A percentile compares a stretch with the other conserved stretches of the same genome.
Conservation (phyloP, 2,329 filamentous ascomycete genomes). For the Davidsoniella virescens region DNA sequence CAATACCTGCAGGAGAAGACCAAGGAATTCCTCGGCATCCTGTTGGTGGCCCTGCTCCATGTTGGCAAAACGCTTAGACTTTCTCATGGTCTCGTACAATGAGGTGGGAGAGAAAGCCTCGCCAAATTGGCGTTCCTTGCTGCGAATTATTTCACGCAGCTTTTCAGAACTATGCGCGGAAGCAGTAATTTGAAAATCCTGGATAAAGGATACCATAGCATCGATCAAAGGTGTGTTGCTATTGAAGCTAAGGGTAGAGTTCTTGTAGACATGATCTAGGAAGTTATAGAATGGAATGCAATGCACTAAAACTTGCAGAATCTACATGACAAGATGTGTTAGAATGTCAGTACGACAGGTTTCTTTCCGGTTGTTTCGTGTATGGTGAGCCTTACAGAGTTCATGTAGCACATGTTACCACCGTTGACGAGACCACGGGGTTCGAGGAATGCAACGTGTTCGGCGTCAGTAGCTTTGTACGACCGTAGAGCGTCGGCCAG, state of each 20-base stretch:
- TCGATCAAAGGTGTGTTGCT: constrained; percentile 87
- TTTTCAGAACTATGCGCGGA: constrained; percentile 60
- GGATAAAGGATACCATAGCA: constrained; percentile 94
- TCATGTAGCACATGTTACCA: constrained; percentile 99
- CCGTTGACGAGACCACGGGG: constrained; percentile 90
- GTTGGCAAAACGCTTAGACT: constrained; percentile 67
- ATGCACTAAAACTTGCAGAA: constrained; percentile 88
- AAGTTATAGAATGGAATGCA: constrained; percentile 92
- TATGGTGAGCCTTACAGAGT: constrained; percentile 55
- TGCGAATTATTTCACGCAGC: constrained; percentile 58
- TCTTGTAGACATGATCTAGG: constrained; percentile 69
- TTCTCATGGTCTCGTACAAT: constrained; percentile 82
- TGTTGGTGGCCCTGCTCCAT: constrained; percentile 79
- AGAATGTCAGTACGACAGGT: constrained; percentile 17
- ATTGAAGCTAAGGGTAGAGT: constrained; percentile 80
- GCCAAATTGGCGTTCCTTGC: constrained; percentile 71
- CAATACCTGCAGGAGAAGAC: constrained; percentile 78
- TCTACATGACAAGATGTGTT: constrained; percentile 32
- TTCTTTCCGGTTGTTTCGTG: background rate
- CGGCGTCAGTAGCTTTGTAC: constrained; percentile 49
- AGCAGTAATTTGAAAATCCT: constrained; percentile 75
- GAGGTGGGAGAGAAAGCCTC: constrained; percentile 87
- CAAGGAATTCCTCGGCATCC: constrained; percentile 93
- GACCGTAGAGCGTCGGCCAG: constrained; percentile 61
- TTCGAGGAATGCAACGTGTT: constrained; percentile 69